Conservation (phyloP, 2,329 filamentous ascomycete genomes). For the Blastomyces emzantsi region DNA sequence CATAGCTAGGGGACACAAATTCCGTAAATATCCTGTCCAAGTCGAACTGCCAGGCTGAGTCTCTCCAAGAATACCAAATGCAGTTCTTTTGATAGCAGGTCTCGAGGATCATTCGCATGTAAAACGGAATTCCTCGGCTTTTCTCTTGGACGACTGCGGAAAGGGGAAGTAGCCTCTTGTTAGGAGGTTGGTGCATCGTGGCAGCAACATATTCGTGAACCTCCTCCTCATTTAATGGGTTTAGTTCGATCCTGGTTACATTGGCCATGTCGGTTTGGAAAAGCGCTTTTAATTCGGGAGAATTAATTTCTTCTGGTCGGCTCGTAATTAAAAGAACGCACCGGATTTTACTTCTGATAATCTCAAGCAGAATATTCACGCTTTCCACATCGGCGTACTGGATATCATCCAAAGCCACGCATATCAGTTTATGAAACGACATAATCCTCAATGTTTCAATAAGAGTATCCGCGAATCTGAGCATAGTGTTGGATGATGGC, state of each 20-base stretch:
- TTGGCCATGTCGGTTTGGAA: conserved; percentile 44
- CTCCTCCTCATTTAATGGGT: conserved; percentile 66
- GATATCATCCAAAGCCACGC: conserved; percentile 78
- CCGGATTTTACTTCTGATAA: conserved; percentile 67
- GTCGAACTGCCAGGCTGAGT: conserved; percentile 74
- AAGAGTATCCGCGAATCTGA: conserved; percentile 78
- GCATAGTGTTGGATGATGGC: conserved; percentile 38
- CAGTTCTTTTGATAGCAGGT: conserved; percentile 78
- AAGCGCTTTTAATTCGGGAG: conserved; percentile 33
- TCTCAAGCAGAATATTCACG: conserved; percentile 70
- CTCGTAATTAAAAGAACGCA: conserved; percentile 76
- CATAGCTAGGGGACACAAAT: conserved; percentile 69
- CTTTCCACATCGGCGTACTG: conserved; percentile 88
- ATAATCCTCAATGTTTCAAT: conserved; percentile 77
- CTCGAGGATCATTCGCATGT: conserved; percentile 82
- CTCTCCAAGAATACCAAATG: conserved; percentile 83
- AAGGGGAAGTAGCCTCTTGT: conserved; percentile 64
- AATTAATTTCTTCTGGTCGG: conserved; percentile 55
- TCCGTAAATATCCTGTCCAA: conserved; percentile 78
- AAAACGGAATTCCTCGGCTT: conserved; percentile 81
- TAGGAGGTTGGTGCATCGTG: conserved; percentile 62
- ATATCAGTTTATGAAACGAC: conserved; percentile 75
- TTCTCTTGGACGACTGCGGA: conserved; percentile 83
- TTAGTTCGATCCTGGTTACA: conserved; percentile 62
- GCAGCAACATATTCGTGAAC: conserved; percentile 73